phyloP scores from a whole-genome alignment of 805 yeast genomes.

The Clavispora vitiphila region DNA sequence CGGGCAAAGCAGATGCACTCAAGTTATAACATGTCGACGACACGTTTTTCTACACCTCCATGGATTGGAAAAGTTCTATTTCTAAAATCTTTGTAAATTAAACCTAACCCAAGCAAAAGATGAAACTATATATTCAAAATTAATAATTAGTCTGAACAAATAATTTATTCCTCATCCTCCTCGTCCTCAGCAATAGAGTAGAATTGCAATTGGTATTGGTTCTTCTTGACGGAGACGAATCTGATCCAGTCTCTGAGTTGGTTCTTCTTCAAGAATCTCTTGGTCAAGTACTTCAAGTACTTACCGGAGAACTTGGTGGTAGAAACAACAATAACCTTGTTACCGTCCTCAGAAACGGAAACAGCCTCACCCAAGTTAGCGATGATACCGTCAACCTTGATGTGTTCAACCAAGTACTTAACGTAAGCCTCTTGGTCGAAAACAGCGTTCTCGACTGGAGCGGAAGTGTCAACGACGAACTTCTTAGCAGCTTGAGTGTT shows the following conservation, averaged over 20 bases:
- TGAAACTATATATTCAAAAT: conserved; percentile 1
- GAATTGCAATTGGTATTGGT: conserved; percentile 97
- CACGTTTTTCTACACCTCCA: neutral
- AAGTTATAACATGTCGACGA: no score
- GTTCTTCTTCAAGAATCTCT: conserved; percentile 99
- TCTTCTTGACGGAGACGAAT: conserved; percentile 92
- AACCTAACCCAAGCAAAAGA: conserved; percentile 3
- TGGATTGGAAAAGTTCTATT: neutral
- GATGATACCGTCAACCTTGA: conserved; percentile 94
- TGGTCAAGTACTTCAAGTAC: conserved; percentile 98
- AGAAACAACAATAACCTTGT: conserved; percentile 85
- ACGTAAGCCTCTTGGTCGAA: conserved; percentile 97
- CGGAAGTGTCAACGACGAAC: conserved; percentile 93
- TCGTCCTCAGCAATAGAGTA: conserved; percentile 95
- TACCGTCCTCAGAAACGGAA: conserved; percentile 81
- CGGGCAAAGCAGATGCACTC: no score
- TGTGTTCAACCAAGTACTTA: conserved; percentile 97
- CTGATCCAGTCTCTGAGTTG: conserved; percentile 99
- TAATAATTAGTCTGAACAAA: neutral
- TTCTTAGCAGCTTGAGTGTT: conserved; percentile 68
- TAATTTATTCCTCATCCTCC: conserved; percentile 79
- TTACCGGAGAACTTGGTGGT: conserved; percentile 98
- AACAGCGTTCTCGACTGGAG: conserved; percentile 96
- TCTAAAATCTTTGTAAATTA: conserved; percentile 2
- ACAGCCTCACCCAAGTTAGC: conserved; percentile 97